Evolutionary conservation across 257 asterid genomes (phyloP).

Genomic region (Haberlea rhodopensis): DNA sequence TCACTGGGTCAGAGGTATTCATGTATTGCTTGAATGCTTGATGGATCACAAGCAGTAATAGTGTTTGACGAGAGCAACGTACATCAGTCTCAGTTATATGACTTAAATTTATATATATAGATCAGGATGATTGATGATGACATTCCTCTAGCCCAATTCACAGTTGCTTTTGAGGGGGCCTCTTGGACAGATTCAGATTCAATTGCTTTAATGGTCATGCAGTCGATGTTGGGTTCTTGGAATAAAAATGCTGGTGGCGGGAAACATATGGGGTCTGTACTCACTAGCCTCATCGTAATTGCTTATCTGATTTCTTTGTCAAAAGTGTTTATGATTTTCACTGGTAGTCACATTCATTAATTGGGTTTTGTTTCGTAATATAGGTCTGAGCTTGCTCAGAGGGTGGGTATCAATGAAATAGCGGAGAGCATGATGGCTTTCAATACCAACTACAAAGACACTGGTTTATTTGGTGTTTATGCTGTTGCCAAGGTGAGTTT

Average conservation of each 20-base stretch:
- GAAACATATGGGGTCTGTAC: slow-evolving; percentile 80
- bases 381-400: slow-evolving; percentile 79
- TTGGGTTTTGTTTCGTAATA: slow-evolving; percentile 24
- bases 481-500: slow-evolving; percentile 76
- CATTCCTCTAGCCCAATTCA: slow-evolving; percentile 72
- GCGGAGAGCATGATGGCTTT: slow-evolving; percentile 95
- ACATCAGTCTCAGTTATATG: slow-evolving; percentile 8
- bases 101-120: slow-evolving; percentile 35
- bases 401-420: slow-evolving; percentile 64
- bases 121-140: slow-evolving; percentile 82
- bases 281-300: not conserved
- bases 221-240: slow-evolving; percentile 83
- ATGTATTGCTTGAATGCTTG: slow-evolving; percentile 9
- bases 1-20: slow-evolving; percentile 91
- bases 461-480: slow-evolving; percentile 85
- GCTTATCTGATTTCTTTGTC: not conserved
- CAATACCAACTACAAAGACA: slow-evolving; percentile 84
- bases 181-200: slow-evolving; percentile 90
- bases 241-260: slow-evolving; percentile 70
- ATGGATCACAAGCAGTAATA: slow-evolving; percentile 11
- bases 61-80: slow-evolving; percentile 17
- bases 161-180: slow-evolving; percentile 90
- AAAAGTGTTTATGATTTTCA: slow-evolving; percentile 2
- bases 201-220: slow-evolving; percentile 84
- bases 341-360: slow-evolving; percentile 15